phyloP scores from a whole-genome alignment of 805 yeast species.

The Lachancea meyersii region DNA sequence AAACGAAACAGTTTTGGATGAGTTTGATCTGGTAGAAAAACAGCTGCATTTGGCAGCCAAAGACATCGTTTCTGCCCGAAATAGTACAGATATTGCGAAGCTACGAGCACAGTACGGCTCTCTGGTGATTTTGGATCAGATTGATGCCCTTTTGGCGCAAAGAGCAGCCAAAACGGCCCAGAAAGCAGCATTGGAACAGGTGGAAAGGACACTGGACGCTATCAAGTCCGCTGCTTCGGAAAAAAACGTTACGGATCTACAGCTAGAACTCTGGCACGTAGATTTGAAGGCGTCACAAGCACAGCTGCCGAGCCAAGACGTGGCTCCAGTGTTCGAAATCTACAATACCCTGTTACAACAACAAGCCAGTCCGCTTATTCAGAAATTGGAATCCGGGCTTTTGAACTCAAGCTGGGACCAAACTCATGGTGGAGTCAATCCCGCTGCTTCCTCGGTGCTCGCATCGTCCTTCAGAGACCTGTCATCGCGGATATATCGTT shows the following conservation, averaged over 20 bases:
- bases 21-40: constrained; percentile 13
- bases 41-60: constrained; percentile 9
- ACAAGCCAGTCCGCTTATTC: constrained; percentile 10
- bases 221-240: constrained; percentile 10
- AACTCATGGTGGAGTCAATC: constrained; percentile 5
- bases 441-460: not conserved
- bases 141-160: constrained; percentile 5
- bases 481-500: constrained; percentile 19
- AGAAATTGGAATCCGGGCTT: constrained; percentile 15
- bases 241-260: not conserved
- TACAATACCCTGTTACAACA: not conserved
- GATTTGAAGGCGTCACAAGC: not conserved
- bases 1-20: constrained; percentile 16
- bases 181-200: constrained; percentile 14
- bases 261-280: not conserved
- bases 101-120: constrained; percentile 23
- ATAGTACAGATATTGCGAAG: constrained; percentile 11
- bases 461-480: constrained; percentile 14
- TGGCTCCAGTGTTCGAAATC: not conserved
- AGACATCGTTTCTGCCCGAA: constrained; percentile 10
- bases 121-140: constrained; percentile 9
- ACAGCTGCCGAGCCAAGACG: not conserved
- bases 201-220: constrained; percentile 11
- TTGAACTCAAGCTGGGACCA: constrained; percentile 31
- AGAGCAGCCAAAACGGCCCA: constrained; percentile 10